Conservation (phyloP, 306 rosid genomes). For the Clitoria ternatea region DNA sequence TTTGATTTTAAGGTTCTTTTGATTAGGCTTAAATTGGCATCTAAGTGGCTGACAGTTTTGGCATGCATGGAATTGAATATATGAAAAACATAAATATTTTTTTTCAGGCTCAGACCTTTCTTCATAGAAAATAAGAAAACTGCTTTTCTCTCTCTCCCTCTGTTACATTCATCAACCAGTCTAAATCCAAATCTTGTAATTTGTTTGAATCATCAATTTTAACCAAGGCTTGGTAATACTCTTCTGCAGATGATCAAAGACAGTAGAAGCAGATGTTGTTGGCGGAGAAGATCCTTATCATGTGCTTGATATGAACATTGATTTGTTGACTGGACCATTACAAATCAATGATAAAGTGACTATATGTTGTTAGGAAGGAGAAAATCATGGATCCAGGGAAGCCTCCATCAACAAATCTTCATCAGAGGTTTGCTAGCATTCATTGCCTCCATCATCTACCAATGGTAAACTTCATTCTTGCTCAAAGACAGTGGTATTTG, state of each 20-base stretch:
- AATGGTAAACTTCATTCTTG: slow-evolving; percentile 24
- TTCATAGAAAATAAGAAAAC: not conserved
- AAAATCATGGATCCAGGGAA: too few species aligned
- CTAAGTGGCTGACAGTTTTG: too few species aligned
- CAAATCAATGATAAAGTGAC: slow-evolving; percentile 16
- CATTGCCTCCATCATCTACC: slow-evolving; percentile 22
- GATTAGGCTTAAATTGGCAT: too few species aligned
- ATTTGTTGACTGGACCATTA: slow-evolving; percentile 18
- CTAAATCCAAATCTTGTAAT: not conserved
- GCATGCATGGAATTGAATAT: not conserved
- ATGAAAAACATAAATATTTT: not conserved
- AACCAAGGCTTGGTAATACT: slow-evolving; percentile 1
- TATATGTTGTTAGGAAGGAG: slow-evolving; percentile 15
- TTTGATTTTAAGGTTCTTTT: too few species aligned
- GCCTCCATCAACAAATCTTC: too few species aligned
- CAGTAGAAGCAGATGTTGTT: slow-evolving; percentile 17
- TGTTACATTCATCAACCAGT: not conserved
- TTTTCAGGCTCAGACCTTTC: not conserved
- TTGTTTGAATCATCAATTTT: not conserved
- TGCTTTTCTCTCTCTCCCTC: not conserved
- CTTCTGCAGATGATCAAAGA: slow-evolving; percentile 41
- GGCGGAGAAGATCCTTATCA: slow-evolving; percentile 17
- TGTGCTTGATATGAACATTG: slow-evolving; percentile 19
- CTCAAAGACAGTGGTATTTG: slow-evolving; percentile 59
- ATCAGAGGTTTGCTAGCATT: slow-evolving; percentile 23